A percentile compares a stretch with the other conserved stretches of the same genome.
Evolutionary conservation across 116 monocot species (phyloP).

Genomic region (Trichopus zeylanicus): DNA sequence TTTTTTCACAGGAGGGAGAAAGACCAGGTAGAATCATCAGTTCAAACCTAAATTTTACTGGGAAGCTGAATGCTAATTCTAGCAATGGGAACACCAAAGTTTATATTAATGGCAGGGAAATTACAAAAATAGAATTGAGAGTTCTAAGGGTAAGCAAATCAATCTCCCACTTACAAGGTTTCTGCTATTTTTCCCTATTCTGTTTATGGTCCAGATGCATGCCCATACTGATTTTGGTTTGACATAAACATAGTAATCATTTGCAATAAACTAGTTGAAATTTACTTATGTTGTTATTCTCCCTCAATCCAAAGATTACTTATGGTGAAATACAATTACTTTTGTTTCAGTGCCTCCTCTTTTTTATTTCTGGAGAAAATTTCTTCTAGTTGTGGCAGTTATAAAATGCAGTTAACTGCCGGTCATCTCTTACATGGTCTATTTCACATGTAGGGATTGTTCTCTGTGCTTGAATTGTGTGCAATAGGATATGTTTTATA

Average conservation of each 20-base stretch:
- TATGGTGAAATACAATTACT: too few relatives aligned
- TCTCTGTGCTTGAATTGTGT: neutral
- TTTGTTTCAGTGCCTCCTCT: too few relatives aligned
- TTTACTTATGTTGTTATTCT: too few relatives aligned
- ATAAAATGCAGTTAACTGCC: too few relatives aligned
- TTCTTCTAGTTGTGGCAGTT: too few relatives aligned
- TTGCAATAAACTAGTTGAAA: too few relatives aligned
- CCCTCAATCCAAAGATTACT: too few relatives aligned
- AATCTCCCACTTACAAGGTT: neutral
- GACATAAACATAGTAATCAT: neutral
- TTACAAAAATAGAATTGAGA: constrained; percentile 58
- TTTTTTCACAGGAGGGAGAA: constrained; percentile 68
- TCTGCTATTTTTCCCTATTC: neutral
- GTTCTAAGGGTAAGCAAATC: constrained; percentile 44
- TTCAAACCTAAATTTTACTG: constrained; percentile 78
- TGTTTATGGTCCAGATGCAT: neutral
- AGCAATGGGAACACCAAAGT: constrained; percentile 77
- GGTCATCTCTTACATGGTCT: neutral
- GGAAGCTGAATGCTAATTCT: constrained; percentile 60
- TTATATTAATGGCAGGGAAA: constrained; percentile 66
- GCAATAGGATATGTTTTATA: neutral
- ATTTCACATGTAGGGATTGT: neutral
- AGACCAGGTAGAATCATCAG: constrained; percentile 78
- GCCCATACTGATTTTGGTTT: neutral
- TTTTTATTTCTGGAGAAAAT: neutral